These are phyloP conservation scores for Solanum tacnaense DNA, from an alignment of 257 asterid species.

Conservation along the genomic window DNA sequence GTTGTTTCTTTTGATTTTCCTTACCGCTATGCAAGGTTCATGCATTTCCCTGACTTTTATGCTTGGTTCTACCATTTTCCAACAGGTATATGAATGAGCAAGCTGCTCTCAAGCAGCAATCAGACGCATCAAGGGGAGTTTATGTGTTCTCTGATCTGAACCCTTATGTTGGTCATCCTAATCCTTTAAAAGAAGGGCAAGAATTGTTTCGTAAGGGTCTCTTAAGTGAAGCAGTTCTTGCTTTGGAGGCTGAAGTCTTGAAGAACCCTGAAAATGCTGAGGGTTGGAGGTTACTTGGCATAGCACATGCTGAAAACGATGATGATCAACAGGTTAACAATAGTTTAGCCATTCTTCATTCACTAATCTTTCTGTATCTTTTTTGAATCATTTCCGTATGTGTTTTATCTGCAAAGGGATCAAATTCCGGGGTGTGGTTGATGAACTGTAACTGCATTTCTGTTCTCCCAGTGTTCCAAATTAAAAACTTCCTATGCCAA, in stretches of 20 bases:
- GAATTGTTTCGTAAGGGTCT: constrained; percentile 98
- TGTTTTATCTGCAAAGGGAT: background rate
- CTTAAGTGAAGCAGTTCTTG: constrained; percentile 99
- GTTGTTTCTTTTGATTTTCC: background rate
- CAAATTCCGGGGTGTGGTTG: background rate
- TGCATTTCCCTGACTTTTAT: background rate
- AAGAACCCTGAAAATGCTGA: constrained; percentile 94
- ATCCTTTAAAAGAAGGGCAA: constrained; percentile 96
- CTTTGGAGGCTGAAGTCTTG: constrained; percentile 96
- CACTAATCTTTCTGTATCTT: background rate
- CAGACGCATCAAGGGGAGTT: constrained; percentile 42
- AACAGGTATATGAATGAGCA: constrained; percentile 29
- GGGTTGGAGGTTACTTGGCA: constrained; percentile 99
- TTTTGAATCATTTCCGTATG: background rate
- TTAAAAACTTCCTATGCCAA: background rate
- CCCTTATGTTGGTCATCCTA: constrained; percentile 97
- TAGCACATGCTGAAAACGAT: constrained; percentile 97
- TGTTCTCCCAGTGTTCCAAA: background rate
- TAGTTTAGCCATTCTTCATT: background rate
- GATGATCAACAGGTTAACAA: constrained; percentile 86
- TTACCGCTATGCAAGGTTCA: background rate
- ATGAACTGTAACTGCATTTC: background rate
- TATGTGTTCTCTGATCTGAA: constrained; percentile 91
- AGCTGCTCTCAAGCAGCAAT: constrained; percentile 23
- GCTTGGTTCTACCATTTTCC: background rate